Evolutionary conservation across 2,329 filamentous ascomycete genomes (phyloP), one percentile per base, ranked within the genome.

Genomic region (Diaporthe citri): DNA sequence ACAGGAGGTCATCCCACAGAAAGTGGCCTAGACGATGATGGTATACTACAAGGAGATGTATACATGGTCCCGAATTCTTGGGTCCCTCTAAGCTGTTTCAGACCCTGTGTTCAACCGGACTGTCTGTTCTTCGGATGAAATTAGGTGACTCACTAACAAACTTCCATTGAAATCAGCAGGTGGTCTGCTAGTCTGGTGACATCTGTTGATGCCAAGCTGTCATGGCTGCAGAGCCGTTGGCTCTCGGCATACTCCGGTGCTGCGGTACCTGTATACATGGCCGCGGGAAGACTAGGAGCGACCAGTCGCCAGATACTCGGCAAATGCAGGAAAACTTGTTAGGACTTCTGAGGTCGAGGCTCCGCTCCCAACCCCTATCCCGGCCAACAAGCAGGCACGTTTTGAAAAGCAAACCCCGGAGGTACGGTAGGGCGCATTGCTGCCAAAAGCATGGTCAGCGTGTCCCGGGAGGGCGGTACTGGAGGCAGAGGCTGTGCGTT

Each of bases 381-480:
- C 41, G 59, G 60, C 60, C 60, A 66, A 51, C 62, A 36, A 25
- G 60, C 41, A 66, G 28, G 28, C 60, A 51, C 43, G 43, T 34
- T 48, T 48, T 66, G 28, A 13, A 48, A 36, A 66, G 43, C 60
- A 66, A 25, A 46, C 17, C 41, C 60, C 41, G 22, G 36, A 41
- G 36, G 5, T 15, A 13, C 12, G 28, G 43, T 43, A 41, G 15
- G 9, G 60, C 20, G 60, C 60, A 48, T 48, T 34, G 25, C 10
- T 9, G 3, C 9, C 20, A 43, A 22, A 59, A 28, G n/a, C 55
- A 36, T n/a, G 28, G 25, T 17, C 52, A 41, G 57, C 39, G 6
- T 52, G 62, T 36, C 62, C 62, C 62, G 62, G 31, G 69, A 60
- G 39, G 10, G 51, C 39, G 69, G 36, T 57, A 57, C 39, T 56